Evolutionary conservation across 2,329 filamentous ascomycete species (phyloP), one percentile per base, ranked within the genome.

Genomic region (Leptographium radiaticola): DNA sequence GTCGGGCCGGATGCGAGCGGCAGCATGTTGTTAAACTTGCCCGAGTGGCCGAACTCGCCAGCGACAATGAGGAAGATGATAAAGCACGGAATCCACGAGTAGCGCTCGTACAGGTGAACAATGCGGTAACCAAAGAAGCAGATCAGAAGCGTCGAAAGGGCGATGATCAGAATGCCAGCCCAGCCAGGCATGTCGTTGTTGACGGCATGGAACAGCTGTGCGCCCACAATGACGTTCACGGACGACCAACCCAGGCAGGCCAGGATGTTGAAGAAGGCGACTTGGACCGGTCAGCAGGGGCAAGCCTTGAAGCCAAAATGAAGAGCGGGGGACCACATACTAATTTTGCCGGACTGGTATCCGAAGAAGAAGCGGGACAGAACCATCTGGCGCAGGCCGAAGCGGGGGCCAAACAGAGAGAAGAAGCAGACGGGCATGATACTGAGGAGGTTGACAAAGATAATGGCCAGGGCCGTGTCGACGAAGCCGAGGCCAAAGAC

Each of bases 181-280:
- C 74, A 84, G 47, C 86, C 84, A 8, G 85, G 84, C 59, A 90
- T 80, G 50, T 77, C 67, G 47, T 67, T 64, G 64, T 88, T 89
- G 47, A 91, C 82, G 0, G 87, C 83, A 54, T 87, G 75, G 60
- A 93, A 75, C 8, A 91, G 75, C 65, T 91, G 84, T 0, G 86
- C 85, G 18, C 86, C 87, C 16, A 91, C 86, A 58, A 93, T 89
- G 53, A 80, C 78, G 63, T 93, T 91, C 59, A 89, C 82, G 0
- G 83, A 75, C 6, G 83, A 83, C 82, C 87, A 91, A 50, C 87
- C 87, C 6, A 89, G 66, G 62, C 81, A 87, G 34, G 83, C 81
- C 16, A 87, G 69, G 42, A 85, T 70, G 66, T 87, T 87, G 65
- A 89, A 81, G 60, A 84, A 67, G 52, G 84, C 84, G 63, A 87